Evolutionary conservation across 2,329 filamentous ascomycete species (phyloP), one percentile per base, ranked within the genome.

Genomic region (Phaeophleospora eucalypticola): DNA sequence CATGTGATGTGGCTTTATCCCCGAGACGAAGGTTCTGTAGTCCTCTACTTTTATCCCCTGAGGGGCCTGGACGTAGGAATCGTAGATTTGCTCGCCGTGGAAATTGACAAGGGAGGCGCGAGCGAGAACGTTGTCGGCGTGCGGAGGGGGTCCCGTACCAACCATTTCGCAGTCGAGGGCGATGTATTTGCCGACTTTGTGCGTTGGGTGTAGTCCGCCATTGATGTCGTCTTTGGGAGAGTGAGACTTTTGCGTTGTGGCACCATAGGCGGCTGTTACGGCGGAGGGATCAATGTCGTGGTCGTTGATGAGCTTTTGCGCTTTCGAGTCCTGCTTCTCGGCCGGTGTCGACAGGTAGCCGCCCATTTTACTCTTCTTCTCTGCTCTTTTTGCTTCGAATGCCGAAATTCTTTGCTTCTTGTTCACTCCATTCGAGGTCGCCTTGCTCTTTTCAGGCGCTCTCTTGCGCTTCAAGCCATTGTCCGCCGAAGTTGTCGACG

Each of bases 111-210:
- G 73, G 63, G 87, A 95, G 45, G 91, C 88, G 38, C 93, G 81
- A 1, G 93, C 93, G 36, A 98, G 79, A 0, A 82, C 83, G 29
- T 88, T 89, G 62, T 83, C 79, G 54, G 84, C 76, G 41, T 81
- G 81, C 35, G 81, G 81, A 2, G 80, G 72, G 4, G 80, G 68
- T 0, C 86, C 87, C 10, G 94, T 81, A 39, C 91, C 93, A 19
- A 98, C 93, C 93, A 98, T 98, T 71, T 98, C 93, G 68, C 93
- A 98, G 72, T 98, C 93, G 38, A 98, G 81, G 16, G 87, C 86
- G 35, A 98, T 72, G 66, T 95, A 98, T 75, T 93, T 95, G 42
- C 91, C 93, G 16, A 90, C 72, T 43, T 89, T 80, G 29, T 85
- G 70, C 4, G 77, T 80, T 18, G 72, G 67, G 53, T 64, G 58